Percentiles rank a stretch among this genome's conserved stretches.
Conservation (phyloP, 1,284 basidiomycete species). For the Naganishia sp. region DNA sequence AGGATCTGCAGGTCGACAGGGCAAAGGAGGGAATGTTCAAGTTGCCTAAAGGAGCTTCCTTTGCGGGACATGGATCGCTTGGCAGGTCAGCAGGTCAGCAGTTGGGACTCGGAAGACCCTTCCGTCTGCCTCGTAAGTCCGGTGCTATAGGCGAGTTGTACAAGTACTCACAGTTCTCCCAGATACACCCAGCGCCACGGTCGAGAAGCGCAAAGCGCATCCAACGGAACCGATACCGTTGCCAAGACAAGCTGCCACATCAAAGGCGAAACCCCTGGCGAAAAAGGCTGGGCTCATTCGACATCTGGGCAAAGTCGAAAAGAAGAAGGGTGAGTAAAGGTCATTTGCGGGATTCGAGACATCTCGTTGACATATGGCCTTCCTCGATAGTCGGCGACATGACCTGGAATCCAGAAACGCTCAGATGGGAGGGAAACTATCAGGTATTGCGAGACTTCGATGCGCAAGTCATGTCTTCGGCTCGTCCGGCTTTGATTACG, state of each 20-base stretch:
- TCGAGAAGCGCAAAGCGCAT: conserved; percentile 23
- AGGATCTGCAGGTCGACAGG: conserved; percentile 82
- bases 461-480: conserved; percentile 72
- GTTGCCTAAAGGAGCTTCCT: background rate
- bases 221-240: conserved; percentile 2
- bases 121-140: conserved; percentile 1
- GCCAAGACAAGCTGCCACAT: conserved; percentile 24
- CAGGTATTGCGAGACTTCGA: conserved; percentile 86
- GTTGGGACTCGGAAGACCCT: conserved; percentile 28
- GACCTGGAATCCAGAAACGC: conserved; percentile 87
- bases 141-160: background rate
- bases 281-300: conserved; percentile 64
- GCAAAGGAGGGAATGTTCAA: conserved; percentile 42
- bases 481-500: conserved; percentile 85
- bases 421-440: conserved; percentile 97
- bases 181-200: background rate
- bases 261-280: conserved; percentile 7
- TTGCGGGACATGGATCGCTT: background rate
- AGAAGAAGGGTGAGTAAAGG: conserved; percentile 69
- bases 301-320: conserved; percentile 69
- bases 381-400: conserved; percentile 74
- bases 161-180: background rate
- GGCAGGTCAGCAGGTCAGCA: conserved; percentile 8
- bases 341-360: background rate
- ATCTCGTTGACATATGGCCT: background rate